Evolutionary conservation across 148 eudicot genomes (phyloP), one percentile per base, ranked within the genome.

Genomic region (Fallopia convolvulus): DNA sequence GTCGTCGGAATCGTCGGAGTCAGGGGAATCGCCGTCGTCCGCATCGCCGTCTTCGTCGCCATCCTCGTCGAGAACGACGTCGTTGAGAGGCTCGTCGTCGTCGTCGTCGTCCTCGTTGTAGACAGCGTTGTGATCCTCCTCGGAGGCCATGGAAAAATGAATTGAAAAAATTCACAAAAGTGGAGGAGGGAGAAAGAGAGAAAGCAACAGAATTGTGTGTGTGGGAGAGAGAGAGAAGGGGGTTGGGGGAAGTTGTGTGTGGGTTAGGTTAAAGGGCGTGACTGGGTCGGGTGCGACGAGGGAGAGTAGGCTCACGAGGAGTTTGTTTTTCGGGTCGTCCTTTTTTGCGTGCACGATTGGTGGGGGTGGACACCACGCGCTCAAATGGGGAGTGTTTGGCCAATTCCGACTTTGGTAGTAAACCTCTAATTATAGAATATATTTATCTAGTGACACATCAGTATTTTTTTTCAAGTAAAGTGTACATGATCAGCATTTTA

Each of bases 71-170:
- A 86, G 83, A 15, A 78, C 80, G 49, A 76, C 86, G 68, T 70
- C 87, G 75, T 82, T 89, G 39, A 80, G 74, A 42, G 87, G 83
- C 8, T 70, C 84, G 65, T 48, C 70, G 10, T 63, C 70, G 70
- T 61, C 85, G 36, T 88, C 89, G 21, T 88, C 89, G 74, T 86
- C 87, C 83, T 72, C 61, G 61, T 72, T 80, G 87, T 65, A 85
- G 75, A 76, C 80, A 1, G 81, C 23, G 68, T 20, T 79, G 77
- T 77, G 84, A 18, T 79, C 78, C 26, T 85, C 83, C 21, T 77
- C 84, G 70, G 84, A 84, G 41, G 86, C 82, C 79, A 79, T 79
- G 44, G 40, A 52, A 20, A 32, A 20, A 32, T 33, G 77, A 20
- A 70, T 32, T 26, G 53, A 36, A 26, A 72, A 36, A 26, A 72